A percentile compares a stretch with the other conserved stretches of the same genome.
Evolutionary conservation across 305 asterid species (phyloP).

Genomic region (Fraxinus floribunda): DNA sequence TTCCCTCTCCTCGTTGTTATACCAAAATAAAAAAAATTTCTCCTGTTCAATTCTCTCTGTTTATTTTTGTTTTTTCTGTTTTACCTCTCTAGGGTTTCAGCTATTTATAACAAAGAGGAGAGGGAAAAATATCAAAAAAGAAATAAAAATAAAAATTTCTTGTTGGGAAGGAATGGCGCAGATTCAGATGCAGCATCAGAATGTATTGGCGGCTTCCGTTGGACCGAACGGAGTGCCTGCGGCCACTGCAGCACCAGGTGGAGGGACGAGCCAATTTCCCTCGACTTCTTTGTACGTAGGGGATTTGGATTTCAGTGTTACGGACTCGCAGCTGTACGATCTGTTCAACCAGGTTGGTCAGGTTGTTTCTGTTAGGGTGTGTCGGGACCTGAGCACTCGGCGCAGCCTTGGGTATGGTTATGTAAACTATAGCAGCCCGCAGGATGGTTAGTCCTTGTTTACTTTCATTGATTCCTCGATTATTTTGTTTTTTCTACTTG

Average conservation of each 20-base stretch:
- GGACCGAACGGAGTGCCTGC: conserved; percentile 36
- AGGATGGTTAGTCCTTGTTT: conserved; percentile 34
- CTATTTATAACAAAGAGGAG: background rate
- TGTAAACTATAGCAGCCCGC: conserved; percentile 40
- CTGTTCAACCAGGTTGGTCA: conserved; percentile 44
- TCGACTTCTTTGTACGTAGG: conserved; percentile 45
- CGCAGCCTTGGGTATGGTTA: conserved; percentile 48
- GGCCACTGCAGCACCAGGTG: conserved; percentile 14
- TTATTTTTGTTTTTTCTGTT: background rate
- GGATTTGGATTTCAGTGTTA: conserved; percentile 35
- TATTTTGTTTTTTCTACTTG: background rate
- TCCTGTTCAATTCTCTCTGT: background rate
- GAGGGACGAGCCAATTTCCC: conserved; percentile 24
- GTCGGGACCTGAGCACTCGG: conserved; percentile 37
- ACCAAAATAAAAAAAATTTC: background rate
- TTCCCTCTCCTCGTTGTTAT: conserved; percentile 1
- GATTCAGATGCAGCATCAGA: conserved; percentile 35
- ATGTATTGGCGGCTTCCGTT: conserved; percentile 16
- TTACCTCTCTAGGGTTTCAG: background rate
- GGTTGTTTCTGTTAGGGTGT: conserved; percentile 50
- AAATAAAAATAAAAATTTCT: background rate
- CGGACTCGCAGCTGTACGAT: conserved; percentile 45
- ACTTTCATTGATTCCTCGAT: background rate
- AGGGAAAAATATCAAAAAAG: background rate
- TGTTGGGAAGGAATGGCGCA: conserved; percentile 33